Evolutionary conservation across 768 basidiomycete genomes (phyloP), one percentile per base, ranked within the genome.

Genomic region (Tephrocybe sp.): DNA sequence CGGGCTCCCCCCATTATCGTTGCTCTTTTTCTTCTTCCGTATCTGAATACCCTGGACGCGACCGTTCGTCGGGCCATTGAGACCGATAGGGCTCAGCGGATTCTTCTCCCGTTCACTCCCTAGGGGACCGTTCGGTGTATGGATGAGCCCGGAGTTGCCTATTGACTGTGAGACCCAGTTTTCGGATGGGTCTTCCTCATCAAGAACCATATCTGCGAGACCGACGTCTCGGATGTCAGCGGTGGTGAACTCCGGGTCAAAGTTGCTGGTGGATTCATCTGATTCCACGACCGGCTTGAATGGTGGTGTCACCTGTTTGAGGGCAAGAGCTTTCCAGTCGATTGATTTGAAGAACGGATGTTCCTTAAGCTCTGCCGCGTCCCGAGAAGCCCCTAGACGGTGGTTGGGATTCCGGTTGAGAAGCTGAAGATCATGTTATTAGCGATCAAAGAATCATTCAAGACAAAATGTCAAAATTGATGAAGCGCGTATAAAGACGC

Each of bases 361-460:
- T 60, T 92, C 94, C 65, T 98, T 98, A 53, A 98, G 83, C 63
- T 99, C 96, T 42, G 76, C 92, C 0, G 97, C 84, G 65, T 98
- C 97, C 23, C 92, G 85, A 34, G 81, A 78, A 0, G 97, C 91
- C 14, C 97, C 97, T 0, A 99, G 78, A 18, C 97, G 92, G 62
- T 98, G 93, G 59, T 92, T 94, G n/a, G 97, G 97, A 67, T 98
- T 98, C 51, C 97, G 86, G 71, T 98, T 98, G 41, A 99, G 81
- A 50, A 99, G 87, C 96, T 98, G 67, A 5, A 45, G 25, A n/a
- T 25, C 1, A 43, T 18, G 33, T 11, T 15, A 28, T 51, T 55
- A 45, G 51, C 38, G 18, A 39, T 24, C 34, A 54, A 51, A 46
- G 37, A 55, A 58, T 59, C 40, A 62, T 59, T 48, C 62, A 40